Evolutionary conservation across 768 basidiomycete species (phyloP).

Genomic region (Mycena latifolia): DNA sequence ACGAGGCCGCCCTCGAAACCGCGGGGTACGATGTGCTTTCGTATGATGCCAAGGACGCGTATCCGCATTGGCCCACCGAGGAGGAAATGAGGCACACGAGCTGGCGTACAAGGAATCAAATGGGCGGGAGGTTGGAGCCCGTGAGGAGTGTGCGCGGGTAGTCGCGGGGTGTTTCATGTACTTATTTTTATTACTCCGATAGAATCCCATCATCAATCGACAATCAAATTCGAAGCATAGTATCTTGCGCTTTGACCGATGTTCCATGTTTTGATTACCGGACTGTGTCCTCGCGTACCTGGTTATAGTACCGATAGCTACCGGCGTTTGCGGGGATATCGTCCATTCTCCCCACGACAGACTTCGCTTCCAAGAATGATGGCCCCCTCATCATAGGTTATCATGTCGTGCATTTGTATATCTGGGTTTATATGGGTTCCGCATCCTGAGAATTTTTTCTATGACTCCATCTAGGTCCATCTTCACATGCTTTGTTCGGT

Average conservation of each 20-base stretch:
- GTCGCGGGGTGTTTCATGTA: background rate
- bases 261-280: background rate
- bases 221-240: background rate
- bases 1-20: constrained; percentile 31
- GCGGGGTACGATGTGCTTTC: constrained; percentile 35
- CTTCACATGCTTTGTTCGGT: constrained; percentile 27
- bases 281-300: too few species aligned
- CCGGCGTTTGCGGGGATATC: too few species aligned
- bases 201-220: background rate
- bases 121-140: constrained; percentile 25
- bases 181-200: too few species aligned
- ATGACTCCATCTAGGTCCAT: background rate
- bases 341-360: too few species aligned
- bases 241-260: background rate
- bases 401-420: too few species aligned
- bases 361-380: too few species aligned
- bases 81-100: constrained; percentile 17
- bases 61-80: constrained; percentile 33
- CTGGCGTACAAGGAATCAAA: background rate
- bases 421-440: too few species aligned
- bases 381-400: too few species aligned
- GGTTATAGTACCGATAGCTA: too few species aligned
- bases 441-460: too few species aligned
- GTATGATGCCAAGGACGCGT: constrained; percentile 31
- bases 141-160: constrained; percentile 18